Evolutionary conservation across 345 rosid species (phyloP), one percentile per base, ranked within the genome.

Genomic region (Syzygium aromaticum): DNA sequence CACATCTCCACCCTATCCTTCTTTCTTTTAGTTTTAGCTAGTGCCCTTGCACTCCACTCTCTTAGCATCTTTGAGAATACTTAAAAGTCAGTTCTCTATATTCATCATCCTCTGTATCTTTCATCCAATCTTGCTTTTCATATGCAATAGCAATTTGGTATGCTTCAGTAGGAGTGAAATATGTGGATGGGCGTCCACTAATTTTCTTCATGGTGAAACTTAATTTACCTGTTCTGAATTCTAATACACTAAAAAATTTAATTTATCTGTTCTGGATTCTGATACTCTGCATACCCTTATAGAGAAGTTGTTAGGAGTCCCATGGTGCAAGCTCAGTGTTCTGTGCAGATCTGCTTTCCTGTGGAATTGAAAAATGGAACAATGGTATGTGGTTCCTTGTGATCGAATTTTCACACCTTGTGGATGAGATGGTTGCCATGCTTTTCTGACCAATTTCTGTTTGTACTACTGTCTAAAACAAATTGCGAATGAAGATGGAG

Each of bases 251-350:
- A 54, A 86, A 56, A 40, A 33, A 53, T 22, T 46, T 85, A 87
- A 51, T 52, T 52, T 51, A 51, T 54, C 38, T 28, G 2, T 84
- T 43, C 8, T n/a, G 64, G 87, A 86, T 90, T 77, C 87, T 90
- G 84, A 91, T 88, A 67, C 78, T 77, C 3, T 73, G 54, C 86
- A 53, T 89, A 22, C 73, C 86, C 88, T 89, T 92, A 86, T 88
- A 97, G 99, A 90, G 98, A 97, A 90, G 94, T 94, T 80, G 98
- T 97, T 54, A 89, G 86, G 85, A 97, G 99, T 89, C 96, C 95
- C 38, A 97, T 97, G 98, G 96, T 95, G 19, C 97, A 97, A 93
- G 99, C 94, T 83, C 99, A 97, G 85, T 94, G 99, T 88, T 94
- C 94, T 52, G 99, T 97, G 88, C 96, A 95, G 93, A 87, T 96